These are phyloP conservation scores for Cercophora samala DNA, from an alignment of 495 filamentous ascomycete species.

Conservation along the genomic window DNA sequence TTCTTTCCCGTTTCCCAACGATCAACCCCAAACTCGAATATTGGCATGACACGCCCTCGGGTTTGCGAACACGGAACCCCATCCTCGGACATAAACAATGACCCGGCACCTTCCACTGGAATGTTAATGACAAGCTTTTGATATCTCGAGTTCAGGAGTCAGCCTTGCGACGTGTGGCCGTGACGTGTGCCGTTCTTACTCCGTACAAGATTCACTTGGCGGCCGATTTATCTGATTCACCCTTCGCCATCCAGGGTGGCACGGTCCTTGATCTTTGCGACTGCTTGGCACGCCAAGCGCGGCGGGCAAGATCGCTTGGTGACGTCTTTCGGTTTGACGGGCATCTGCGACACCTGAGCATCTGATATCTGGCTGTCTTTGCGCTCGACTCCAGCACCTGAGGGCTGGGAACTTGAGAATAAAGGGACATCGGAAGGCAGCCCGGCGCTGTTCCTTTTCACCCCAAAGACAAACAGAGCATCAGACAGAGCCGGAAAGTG, in stretches of 20 bases:
- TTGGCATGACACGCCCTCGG: background rate
- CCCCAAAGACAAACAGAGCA: background rate
- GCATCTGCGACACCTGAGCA: background rate
- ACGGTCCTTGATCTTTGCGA: background rate
- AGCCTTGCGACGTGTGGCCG: background rate
- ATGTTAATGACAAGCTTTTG: too few species aligned
- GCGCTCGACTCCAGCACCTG: background rate
- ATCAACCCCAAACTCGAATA: background rate
- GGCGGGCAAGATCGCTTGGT: background rate
- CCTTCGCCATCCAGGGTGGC: background rate
- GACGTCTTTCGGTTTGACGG: background rate
- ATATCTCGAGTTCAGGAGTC: too few species aligned
- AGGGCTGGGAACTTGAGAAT: background rate
- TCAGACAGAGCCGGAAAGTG: background rate
- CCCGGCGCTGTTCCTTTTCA: background rate
- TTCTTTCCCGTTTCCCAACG: background rate
- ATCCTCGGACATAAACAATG: too few species aligned
- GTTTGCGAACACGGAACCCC: background rate
- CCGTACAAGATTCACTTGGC: background rate
- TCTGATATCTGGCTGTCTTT: background rate
- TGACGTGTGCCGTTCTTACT: background rate
- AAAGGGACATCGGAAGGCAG: background rate
- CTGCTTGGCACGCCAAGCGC: background rate
- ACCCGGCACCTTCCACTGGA: too few species aligned
- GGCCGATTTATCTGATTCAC: background rate